Conservation (phyloP, 352 stramenopile species). For the Globisporangium emineosum region DNA sequence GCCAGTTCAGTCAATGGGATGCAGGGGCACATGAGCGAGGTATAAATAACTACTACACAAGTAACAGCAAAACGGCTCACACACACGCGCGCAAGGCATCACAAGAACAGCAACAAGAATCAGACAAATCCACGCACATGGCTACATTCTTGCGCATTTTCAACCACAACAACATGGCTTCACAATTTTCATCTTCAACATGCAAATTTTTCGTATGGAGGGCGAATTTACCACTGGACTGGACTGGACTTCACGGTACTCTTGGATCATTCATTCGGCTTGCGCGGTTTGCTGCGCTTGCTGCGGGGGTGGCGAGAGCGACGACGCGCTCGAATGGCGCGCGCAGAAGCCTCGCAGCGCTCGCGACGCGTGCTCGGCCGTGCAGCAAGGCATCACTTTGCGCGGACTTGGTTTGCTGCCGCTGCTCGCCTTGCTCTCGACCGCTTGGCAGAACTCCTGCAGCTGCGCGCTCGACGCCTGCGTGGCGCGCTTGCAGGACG, state of each 20-base stretch:
- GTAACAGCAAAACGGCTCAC: slow-evolving; percentile 1
- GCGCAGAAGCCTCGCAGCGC: slow-evolving; percentile 14
- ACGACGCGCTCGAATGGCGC: slow-evolving; percentile 8
- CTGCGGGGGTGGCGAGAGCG: neutral
- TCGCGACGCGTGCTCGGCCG: slow-evolving; percentile 1
- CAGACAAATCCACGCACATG: slow-evolving; percentile 1
- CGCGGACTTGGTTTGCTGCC: neutral
- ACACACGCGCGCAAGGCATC: neutral
- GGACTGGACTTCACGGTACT: neutral
- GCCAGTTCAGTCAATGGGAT: slow-evolving; percentile 2
- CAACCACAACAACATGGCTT: neutral
- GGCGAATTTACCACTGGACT: neutral
- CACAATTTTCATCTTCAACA: neutral
- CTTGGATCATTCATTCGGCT: neutral
- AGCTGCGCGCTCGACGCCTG: neutral
- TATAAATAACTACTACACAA: slow-evolving; percentile 7
- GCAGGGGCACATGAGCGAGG: neutral
- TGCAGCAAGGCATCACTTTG: slow-evolving; percentile 13
- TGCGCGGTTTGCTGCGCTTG: neutral
- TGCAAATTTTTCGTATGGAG: neutral
- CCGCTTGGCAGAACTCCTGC: neutral
- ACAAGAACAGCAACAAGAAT: neutral
- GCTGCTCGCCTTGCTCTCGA: slow-evolving; percentile 2
- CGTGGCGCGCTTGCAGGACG: neutral
- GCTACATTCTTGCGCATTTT: slow-evolving; percentile 5